Percentiles rank a stretch among this genome's conserved stretches.
These are phyloP conservation scores for Amaranthus hypochondriacus DNA, from an alignment of 148 eudicot genomes.

Conservation along the genomic window DNA sequence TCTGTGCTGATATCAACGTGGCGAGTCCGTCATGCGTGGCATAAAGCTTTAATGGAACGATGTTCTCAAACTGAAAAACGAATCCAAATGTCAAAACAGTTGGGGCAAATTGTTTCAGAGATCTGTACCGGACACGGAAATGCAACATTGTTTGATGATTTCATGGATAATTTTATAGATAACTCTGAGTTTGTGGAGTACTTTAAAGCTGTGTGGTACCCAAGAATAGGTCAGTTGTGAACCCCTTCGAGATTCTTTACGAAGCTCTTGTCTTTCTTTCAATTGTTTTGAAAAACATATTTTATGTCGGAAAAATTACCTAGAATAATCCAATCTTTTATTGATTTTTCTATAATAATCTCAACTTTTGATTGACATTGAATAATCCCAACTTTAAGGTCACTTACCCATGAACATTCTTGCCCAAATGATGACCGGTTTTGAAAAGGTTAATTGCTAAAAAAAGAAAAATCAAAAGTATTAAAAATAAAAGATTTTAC, in stretches of 20 bases:
- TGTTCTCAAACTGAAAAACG: conserved; percentile 56
- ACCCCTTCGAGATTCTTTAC: background rate
- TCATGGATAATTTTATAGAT: conserved; percentile 60
- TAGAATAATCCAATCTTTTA: too few relatives aligned
- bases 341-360: too few relatives aligned
- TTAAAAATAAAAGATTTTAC: too few relatives aligned
- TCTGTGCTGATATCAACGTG: conserved; percentile 81
- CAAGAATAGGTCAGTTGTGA: conserved; percentile 60
- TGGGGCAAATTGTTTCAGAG: conserved; percentile 51
- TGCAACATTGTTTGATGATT: conserved; percentile 40
- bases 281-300: background rate
- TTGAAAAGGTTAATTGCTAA: too few relatives aligned
- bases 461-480: too few relatives aligned
- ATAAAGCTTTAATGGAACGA: conserved; percentile 71
- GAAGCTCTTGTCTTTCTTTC: background rate
- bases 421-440: too few relatives aligned
- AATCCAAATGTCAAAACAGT: conserved; percentile 49
- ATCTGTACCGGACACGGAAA: conserved; percentile 55
- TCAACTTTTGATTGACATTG: too few relatives aligned
- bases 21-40: conserved; percentile 97
- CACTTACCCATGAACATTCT: too few relatives aligned
- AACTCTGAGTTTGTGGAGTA: conserved; percentile 67
- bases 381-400: too few relatives aligned
- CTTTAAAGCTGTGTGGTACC: conserved; percentile 88
- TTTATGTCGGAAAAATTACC: too few relatives aligned